phyloP scores from a whole-genome alignment of 345 rosid species.

The Salix suchowensis region DNA sequence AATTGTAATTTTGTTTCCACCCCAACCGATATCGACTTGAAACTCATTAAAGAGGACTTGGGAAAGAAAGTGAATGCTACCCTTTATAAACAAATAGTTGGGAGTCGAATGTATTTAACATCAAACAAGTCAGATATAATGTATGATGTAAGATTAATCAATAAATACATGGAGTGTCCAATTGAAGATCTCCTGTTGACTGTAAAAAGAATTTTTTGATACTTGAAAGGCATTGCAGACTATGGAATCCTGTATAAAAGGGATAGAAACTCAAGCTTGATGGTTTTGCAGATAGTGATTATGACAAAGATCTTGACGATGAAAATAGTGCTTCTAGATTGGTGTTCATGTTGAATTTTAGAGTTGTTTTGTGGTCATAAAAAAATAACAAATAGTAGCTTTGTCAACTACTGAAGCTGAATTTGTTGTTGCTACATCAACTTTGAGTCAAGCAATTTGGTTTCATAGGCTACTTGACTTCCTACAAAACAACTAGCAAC shows the following conservation, averaged over 20 bases:
- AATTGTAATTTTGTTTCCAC: too few relatives aligned
- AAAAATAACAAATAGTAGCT: not conserved
- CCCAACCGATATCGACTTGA: too few relatives aligned
- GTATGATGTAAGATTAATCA: not conserved
- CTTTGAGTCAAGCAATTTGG: not conserved
- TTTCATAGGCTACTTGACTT: not conserved
- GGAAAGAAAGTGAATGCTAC: too few relatives aligned
- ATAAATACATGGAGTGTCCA: not conserved
- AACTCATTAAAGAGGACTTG: too few relatives aligned
- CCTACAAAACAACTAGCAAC: rapidly evolving
- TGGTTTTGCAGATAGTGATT: not conserved
- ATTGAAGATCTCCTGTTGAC: not conserved
- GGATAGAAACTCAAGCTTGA: not conserved
- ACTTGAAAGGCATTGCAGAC: not conserved
- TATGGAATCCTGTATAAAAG: not conserved
- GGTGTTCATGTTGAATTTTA: not conserved
- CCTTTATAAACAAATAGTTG: too few relatives aligned
- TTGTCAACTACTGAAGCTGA: not conserved
- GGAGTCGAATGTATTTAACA: not conserved
- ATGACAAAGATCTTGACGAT: not conserved
- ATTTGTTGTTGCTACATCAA: not conserved
- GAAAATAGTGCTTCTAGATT: not conserved
- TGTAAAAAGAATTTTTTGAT: not conserved
- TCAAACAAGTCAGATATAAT: not conserved
- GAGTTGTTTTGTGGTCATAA: not conserved